Evolutionary conservation across 345 rosid species (phyloP).

Genomic region (Xanthoceras sorbifolium): DNA sequence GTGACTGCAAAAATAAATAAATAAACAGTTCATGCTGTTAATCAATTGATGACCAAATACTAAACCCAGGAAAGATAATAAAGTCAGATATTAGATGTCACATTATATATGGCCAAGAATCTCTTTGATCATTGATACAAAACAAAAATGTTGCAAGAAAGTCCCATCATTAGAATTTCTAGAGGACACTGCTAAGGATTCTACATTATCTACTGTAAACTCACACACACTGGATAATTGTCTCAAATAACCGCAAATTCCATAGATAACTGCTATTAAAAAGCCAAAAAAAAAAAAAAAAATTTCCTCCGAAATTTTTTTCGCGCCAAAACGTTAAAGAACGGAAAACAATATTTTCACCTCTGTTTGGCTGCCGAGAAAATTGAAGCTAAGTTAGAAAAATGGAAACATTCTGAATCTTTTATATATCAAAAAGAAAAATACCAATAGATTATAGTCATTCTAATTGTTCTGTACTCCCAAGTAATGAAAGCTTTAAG

Average conservation of each 20-base stretch:
- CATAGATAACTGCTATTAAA: neutral
- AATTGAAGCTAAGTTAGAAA: neutral
- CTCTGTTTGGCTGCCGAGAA: slow-evolving; percentile 29
- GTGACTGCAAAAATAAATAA: slow-evolving; percentile 44
- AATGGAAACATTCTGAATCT: neutral
- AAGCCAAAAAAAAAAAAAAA: no score
- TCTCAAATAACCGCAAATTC: neutral
- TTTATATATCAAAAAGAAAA: neutral
- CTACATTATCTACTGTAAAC: neutral
- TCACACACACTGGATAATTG: neutral
- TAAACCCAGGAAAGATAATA: no score
- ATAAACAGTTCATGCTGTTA: slow-evolving; percentile 6
- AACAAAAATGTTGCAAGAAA: neutral
- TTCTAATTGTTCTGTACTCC: neutral
- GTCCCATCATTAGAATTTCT: neutral
- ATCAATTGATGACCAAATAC: no score
- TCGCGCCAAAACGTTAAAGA: slow-evolving; percentile 11
- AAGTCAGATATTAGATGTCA: neutral
- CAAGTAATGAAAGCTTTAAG: neutral
- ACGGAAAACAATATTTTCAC: neutral
- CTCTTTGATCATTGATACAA: neutral
- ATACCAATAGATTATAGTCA: no score
- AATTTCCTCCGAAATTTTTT: neutral
- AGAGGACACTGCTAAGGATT: neutral
- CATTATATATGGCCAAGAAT: neutral